These are phyloP conservation scores for Penicillium polonicum DNA, from an alignment of 2,329 filamentous ascomycete species.

Conservation along the genomic window DNA sequence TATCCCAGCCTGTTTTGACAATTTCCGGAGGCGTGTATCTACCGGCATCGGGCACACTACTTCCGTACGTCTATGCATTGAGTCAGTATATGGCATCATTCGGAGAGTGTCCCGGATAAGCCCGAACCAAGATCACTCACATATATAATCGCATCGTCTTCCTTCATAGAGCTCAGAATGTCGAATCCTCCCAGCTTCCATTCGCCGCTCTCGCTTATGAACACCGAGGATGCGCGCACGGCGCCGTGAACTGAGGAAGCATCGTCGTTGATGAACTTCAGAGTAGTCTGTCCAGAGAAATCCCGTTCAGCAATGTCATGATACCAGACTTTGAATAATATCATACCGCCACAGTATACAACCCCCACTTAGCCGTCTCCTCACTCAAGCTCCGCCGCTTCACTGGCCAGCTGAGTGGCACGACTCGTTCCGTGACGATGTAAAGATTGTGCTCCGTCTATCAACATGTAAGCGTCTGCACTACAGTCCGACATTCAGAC, in stretches of 20 bases:
- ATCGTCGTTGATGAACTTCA: conserved; percentile 95
- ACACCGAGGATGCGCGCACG: conserved; percentile 81
- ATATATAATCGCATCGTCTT: conserved; percentile 91
- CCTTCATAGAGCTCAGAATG: conserved; percentile 88
- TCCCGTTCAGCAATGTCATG: not conserved
- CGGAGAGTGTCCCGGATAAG: not conserved
- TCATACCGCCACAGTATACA: conserved; percentile 77
- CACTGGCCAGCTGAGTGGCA: conserved; percentile 85
- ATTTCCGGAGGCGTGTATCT: conserved; percentile 87
- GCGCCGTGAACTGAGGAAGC: conserved; percentile 88
- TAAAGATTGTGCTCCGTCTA: conserved; percentile 94
- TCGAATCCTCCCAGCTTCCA: conserved; percentile 97
- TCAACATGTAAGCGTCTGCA: conserved; percentile 15
- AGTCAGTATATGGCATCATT: conserved; percentile 8
- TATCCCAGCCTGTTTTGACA: conserved; percentile 83
- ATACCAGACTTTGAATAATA: not conserved
- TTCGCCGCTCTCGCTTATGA: conserved; percentile 92
- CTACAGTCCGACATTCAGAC: not conserved
- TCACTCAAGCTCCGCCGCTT: conserved; percentile 82
- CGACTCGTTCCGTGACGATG: conserved; percentile 87
- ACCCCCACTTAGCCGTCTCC: conserved; percentile 95
- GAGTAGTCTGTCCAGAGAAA: conserved; percentile 62
- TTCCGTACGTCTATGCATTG: conserved; percentile 70
- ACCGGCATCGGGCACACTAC: conserved; percentile 77
- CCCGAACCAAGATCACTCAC: conserved; percentile 44